phyloP scores from a whole-genome alignment of 306 rosid genomes.

The Glycine tomentella region DNA sequence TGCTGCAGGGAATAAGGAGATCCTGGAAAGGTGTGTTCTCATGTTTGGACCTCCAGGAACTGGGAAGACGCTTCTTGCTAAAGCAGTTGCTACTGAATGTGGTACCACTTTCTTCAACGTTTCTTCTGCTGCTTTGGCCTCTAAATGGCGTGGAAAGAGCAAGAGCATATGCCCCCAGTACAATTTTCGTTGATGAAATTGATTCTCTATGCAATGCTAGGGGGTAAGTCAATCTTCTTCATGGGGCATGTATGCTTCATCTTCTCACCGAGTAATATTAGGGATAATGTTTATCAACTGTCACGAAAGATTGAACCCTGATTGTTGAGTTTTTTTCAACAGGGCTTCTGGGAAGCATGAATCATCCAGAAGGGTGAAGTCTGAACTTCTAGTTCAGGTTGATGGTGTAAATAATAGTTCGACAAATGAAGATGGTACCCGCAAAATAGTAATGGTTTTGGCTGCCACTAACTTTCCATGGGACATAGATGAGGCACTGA shows the following conservation, averaged over 20 bases:
- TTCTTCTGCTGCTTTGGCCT: conserved; percentile 94
- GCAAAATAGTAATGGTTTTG: conserved; percentile 94
- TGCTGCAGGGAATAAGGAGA: conserved; percentile 94
- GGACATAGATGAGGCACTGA: conserved; percentile 98
- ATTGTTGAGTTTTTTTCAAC: conserved; percentile 38
- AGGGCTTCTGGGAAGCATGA: conserved; percentile 99
- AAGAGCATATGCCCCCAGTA: conserved; percentile 96
- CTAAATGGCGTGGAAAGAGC: too few relatives aligned
- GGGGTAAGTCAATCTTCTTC: conserved; percentile 58
- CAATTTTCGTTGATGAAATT: conserved; percentile 95
- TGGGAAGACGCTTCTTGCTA: conserved; percentile 96
- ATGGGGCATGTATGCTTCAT: too few relatives aligned
- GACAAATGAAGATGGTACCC: conserved; percentile 88
- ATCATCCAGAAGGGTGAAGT: conserved; percentile 97
- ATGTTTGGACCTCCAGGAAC: conserved; percentile 99
- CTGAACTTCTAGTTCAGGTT: conserved; percentile 97
- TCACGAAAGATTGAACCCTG: conserved; percentile 17
- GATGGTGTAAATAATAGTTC: conserved; percentile 90
- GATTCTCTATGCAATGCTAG: conserved; percentile 97
- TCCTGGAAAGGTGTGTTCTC: conserved; percentile 99
- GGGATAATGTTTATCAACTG: neutral
- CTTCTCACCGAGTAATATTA: neutral
- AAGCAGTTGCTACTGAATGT: conserved; percentile 99
- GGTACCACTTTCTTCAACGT: conserved; percentile 96
- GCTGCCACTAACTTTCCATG: conserved; percentile 99